Percentiles rank a stretch among this genome's conserved stretches.
These are phyloP conservation scores for Xylaria sp. DNA, from an alignment of 2,329 filamentous ascomycete genomes.

Conservation along the genomic window DNA sequence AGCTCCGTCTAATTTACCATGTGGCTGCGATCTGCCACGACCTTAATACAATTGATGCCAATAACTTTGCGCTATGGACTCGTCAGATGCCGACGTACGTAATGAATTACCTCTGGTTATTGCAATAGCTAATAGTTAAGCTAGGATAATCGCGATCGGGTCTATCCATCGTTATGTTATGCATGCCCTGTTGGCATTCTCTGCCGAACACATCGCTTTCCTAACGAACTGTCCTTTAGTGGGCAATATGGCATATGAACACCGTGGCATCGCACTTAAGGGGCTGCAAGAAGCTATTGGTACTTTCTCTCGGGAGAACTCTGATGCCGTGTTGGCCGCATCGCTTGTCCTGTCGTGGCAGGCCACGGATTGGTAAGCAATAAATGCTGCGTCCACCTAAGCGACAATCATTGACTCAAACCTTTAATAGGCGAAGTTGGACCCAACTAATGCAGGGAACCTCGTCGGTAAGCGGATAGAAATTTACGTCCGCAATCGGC, in stretches of 20 bases:
- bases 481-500: background rate
- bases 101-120: slow-evolving; percentile 11
- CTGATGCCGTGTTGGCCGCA: slow-evolving; percentile 88
- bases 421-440: slow-evolving; percentile 77
- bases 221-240: slow-evolving; percentile 85
- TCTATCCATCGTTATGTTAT: slow-evolving; percentile 87
- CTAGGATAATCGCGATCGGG: slow-evolving; percentile 80
- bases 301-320: slow-evolving; percentile 82
- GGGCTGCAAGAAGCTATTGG: slow-evolving; percentile 88
- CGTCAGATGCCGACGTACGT: slow-evolving; percentile 88
- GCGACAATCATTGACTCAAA: slow-evolving; percentile 44
- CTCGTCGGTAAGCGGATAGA: slow-evolving; percentile 69
- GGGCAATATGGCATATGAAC: slow-evolving; percentile 86
- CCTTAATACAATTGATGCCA: slow-evolving; percentile 75
- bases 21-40: slow-evolving; percentile 85
- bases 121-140: slow-evolving; percentile 33
- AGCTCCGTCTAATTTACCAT: slow-evolving; percentile 89
- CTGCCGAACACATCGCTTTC: slow-evolving; percentile 93
- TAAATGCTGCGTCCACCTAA: slow-evolving; percentile 42
- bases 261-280: slow-evolving; percentile 83
- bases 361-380: slow-evolving; percentile 86
- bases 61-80: slow-evolving; percentile 90
- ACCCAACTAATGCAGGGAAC: slow-evolving; percentile 91
- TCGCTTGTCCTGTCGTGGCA: slow-evolving; percentile 96
- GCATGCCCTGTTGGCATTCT: slow-evolving; percentile 89